Base-by-base conservation (phyloP, 1,284 basidiomycete genomes). In the Apiotrichum brassicae region DNA sequence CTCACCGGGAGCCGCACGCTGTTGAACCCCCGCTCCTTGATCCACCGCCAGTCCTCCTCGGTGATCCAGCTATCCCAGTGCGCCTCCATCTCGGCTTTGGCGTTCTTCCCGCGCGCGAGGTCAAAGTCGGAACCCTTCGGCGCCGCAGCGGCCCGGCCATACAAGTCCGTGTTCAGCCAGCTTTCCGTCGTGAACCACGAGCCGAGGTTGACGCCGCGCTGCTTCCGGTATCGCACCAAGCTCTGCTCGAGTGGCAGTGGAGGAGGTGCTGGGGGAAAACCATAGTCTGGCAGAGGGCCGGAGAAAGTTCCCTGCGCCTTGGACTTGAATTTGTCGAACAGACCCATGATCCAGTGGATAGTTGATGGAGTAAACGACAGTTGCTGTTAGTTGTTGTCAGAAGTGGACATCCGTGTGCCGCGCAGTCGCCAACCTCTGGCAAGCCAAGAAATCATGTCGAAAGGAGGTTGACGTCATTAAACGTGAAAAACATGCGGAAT, bases 51-150 rank as follows among this genome's bases (percentile, higher is more conserved):
- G 65, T 90, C 87, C 0, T 71, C 71, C 24, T 82, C 79, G 1
- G 74, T 78, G 35, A 90, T 80, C 84, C 85, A 89, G 2, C 74
- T 79, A 66, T 87, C 85, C 87, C 87, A 92, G 69, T 92, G 89
- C 8, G 73, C 66, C 63, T 91, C 85, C 25, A 93, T 74, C 6
- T 81, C 76, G 49, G 76, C 67, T 63, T 80, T 81, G 1, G 84
- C 84, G 43, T 68, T 55, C 38, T 79, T 65, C 16, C 71, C 46
- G 19, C 71, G 76, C 8, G 85, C 86, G 11, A 90, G 78, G 67
- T 91, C 87, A 36, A 84, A 76, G 65, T 88, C 86, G 60, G 84
- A 86, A 5, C 42, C 18, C 41, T 43, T 49, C 12, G 53, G 56
- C 3, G 43, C 42, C 5, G 20, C 13, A 9, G 53, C 49, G 2